These are phyloP conservation scores for Leccinum boreale DNA, from an alignment of 768 basidiomycete genomes.

Conservation along the genomic window DNA sequence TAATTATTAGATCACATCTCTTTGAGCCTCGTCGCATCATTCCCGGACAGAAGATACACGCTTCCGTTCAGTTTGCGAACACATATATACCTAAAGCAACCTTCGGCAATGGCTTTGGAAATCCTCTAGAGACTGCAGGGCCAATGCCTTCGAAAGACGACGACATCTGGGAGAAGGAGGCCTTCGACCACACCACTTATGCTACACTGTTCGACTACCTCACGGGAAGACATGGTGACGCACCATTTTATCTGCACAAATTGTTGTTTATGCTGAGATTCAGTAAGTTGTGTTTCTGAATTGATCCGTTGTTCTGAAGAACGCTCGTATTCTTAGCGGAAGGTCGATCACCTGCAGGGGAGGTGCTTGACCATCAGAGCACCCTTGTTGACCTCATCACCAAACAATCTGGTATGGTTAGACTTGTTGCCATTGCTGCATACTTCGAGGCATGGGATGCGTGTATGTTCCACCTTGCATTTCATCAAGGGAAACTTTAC, in stretches of 20 bases:
- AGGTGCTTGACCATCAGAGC: slow-evolving; percentile 1
- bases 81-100: slow-evolving; percentile 16
- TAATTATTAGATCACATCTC: slow-evolving; percentile 5
- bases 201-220: slow-evolving; percentile 9
- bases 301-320: neutral
- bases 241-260: slow-evolving; percentile 14
- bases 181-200: slow-evolving; percentile 11
- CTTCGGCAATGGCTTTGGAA: slow-evolving; percentile 15
- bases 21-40: slow-evolving; percentile 11
- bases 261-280: slow-evolving; percentile 18
- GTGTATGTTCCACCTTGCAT: slow-evolving; percentile 1
- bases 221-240: slow-evolving; percentile 4
- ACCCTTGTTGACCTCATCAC: slow-evolving; percentile 3
- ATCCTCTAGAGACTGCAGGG: slow-evolving; percentile 4
- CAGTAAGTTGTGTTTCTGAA: slow-evolving; percentile 1
- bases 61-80: slow-evolving; percentile 20
- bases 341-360: neutral
- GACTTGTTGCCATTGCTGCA: slow-evolving; percentile 13
- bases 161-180: slow-evolving; percentile 14
- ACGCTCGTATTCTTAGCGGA: slow-evolving; percentile 4
- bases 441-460: slow-evolving; percentile 12
- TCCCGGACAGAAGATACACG: slow-evolving; percentile 12
- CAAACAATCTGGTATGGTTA: slow-evolving; percentile 5
- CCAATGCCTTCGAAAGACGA: slow-evolving; percentile 6
- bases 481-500: neutral